Percentiles rank a stretch among this genome's conserved stretches.
Conservation (phyloP, 2,329 filamentous ascomycete genomes). For the Westerdykella sp. region DNA sequence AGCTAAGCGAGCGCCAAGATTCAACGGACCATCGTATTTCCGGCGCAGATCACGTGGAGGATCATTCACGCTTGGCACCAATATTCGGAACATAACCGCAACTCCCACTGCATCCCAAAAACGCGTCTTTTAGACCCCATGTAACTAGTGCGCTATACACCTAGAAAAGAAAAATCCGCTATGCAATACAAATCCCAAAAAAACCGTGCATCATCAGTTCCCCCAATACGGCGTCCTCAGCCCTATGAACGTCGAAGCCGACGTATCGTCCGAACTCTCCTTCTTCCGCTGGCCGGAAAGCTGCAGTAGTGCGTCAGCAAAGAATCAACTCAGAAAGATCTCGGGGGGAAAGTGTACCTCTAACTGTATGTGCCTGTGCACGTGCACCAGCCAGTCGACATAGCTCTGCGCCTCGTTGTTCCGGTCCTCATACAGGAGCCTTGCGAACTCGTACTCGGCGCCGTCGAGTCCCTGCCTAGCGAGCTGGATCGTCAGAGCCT, state of each 20-base stretch:
- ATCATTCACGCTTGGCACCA: background rate
- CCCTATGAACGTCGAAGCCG: slow-evolving; percentile 31
- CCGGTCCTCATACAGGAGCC: slow-evolving; percentile 83
- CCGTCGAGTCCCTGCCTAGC: slow-evolving; percentile 90
- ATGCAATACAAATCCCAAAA: slow-evolving; percentile 20
- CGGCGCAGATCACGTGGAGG: slow-evolving; percentile 3
- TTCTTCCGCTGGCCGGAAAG: slow-evolving; percentile 64
- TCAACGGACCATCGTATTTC: slow-evolving; percentile 5
- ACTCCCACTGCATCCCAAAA: no score
- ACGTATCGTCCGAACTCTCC: slow-evolving; percentile 48
- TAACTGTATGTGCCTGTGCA: slow-evolving; percentile 87
- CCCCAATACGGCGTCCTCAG: slow-evolving; percentile 39
- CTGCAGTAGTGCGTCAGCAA: slow-evolving; percentile 18
- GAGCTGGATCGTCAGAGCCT: slow-evolving; percentile 82
- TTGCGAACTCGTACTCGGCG: slow-evolving; percentile 92
- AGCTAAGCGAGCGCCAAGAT: slow-evolving; percentile 12
- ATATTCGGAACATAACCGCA: background rate
- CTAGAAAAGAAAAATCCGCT: slow-evolving; percentile 12
- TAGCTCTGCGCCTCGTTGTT: slow-evolving; percentile 98
- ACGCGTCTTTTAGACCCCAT: background rate
- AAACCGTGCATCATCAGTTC: slow-evolving; percentile 2
- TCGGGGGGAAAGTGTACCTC: slow-evolving; percentile 47
- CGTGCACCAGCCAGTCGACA: slow-evolving; percentile 95
- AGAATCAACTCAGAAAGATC: slow-evolving; percentile 7
- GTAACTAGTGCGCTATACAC: background rate